These are phyloP conservation scores for Lachancea fermentati DNA, from an alignment of 805 yeast genomes.

Conservation along the genomic window DNA sequence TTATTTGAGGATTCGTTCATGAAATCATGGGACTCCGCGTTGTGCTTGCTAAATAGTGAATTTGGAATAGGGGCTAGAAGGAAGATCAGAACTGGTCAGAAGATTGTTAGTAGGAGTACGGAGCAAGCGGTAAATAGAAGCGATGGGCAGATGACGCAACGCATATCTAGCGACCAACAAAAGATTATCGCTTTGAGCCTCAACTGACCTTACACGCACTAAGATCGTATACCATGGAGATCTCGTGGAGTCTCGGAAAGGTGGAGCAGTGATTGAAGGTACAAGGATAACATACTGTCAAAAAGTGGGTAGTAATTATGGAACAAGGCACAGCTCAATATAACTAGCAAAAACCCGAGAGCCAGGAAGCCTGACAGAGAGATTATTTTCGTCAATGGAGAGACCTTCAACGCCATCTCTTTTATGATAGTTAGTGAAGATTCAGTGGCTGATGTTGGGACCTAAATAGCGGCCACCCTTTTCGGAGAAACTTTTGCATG, in stretches of 20 bases:
- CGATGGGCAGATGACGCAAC: too few species aligned
- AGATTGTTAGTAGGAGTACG: neutral
- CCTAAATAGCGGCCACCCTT: neutral
- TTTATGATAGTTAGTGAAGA: neutral
- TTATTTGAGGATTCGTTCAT: conserved; percentile 46
- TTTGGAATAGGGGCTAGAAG: conserved; percentile 70
- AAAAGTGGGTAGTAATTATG: conserved; percentile 89
- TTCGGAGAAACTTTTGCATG: neutral
- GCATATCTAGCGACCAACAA: too few species aligned
- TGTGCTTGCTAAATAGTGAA: conserved; percentile 45
- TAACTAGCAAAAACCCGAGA: conserved; percentile 81
- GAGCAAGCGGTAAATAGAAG: conserved; percentile 3
- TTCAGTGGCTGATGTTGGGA: neutral
- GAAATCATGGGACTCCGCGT: conserved; percentile 48
- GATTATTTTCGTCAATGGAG: conserved; percentile 32
- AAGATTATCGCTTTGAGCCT: too few species aligned
- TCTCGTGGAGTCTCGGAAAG: too few species aligned
- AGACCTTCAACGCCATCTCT: conserved; percentile 27
- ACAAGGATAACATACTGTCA: conserved; percentile 40
- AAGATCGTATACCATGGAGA: too few species aligned
- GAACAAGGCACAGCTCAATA: conserved; percentile 80
- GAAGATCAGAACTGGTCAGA: conserved; percentile 47
- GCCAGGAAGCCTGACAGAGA: conserved; percentile 54
- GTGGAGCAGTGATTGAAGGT: too few species aligned
- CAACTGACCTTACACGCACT: too few species aligned